Evolutionary conservation across 2,329 filamentous ascomycete genomes (phyloP).

Genomic region (Dendryphion nanum): DNA sequence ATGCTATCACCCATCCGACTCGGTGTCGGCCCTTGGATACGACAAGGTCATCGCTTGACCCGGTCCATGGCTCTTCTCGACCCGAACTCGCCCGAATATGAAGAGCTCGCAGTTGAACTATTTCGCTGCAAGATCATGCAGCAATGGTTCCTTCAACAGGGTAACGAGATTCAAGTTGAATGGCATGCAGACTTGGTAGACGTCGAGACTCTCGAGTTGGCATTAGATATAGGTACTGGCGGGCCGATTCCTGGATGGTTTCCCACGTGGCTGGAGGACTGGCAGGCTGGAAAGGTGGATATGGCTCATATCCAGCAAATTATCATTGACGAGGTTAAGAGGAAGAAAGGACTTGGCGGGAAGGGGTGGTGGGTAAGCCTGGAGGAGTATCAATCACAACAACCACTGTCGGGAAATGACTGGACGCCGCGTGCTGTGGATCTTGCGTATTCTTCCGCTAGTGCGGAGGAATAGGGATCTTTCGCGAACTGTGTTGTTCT

Average conservation of each 20-base stretch:
- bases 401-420: too few relatives aligned
- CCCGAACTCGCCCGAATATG: neutral
- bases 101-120: neutral
- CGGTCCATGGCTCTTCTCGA: neutral
- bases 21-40: constrained; percentile 2
- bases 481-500: too few relatives aligned
- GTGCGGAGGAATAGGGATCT: too few relatives aligned
- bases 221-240: neutral
- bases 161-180: neutral
- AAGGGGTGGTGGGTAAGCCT: too few relatives aligned
- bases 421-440: too few relatives aligned
- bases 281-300: neutral
- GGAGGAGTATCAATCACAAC: too few relatives aligned
- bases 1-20: constrained; percentile 1
- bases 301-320: too few relatives aligned
- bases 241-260: neutral
- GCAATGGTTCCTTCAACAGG: neutral
- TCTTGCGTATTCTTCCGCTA: too few relatives aligned
- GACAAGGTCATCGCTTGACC: neutral
- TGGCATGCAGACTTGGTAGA: neutral
- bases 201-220: neutral
- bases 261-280: neutral
- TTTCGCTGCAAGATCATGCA: neutral
- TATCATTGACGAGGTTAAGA: too few relatives aligned
- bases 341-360: too few relatives aligned